These are phyloP conservation scores for Thalassiosira hispida DNA, from an alignment of 352 stramenopile species.

Conservation along the genomic window DNA sequence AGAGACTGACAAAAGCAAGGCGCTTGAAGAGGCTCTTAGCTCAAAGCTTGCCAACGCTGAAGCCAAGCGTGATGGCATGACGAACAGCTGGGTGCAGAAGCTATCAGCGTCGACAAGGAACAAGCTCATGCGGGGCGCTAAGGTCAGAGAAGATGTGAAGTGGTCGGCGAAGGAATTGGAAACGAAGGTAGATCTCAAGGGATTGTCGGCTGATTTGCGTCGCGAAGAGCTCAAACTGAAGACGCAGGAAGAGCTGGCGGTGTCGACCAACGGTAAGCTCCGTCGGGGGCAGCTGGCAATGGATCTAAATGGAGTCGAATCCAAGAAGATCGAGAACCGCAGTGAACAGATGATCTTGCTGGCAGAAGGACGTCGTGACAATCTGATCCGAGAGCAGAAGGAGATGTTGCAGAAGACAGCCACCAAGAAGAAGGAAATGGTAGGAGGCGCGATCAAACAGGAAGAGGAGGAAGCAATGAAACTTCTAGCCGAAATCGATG, in stretches of 20 bases:
- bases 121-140: no score
- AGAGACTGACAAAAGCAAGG: no score
- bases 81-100: no score
- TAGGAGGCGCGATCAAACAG: not conserved
- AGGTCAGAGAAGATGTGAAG: no score
- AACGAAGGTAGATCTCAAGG: no score
- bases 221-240: no score
- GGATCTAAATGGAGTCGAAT: constrained; percentile 13
- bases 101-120: no score
- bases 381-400: not conserved
- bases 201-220: no score
- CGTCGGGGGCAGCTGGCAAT: constrained; percentile 21
- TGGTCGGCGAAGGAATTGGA: no score
- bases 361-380: not conserved
- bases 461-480: constrained; percentile 10
- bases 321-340: constrained; percentile 15
- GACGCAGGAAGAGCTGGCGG: constrained; percentile 8
- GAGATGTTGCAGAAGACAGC: constrained; percentile 15
- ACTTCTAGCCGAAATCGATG: constrained; percentile 2
- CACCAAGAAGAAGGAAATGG: constrained; percentile 17
- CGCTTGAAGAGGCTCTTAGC: no score
- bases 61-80: no score
- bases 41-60: no score
- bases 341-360: constrained; percentile 14
- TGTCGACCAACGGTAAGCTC: constrained; percentile 15